Evolutionary conservation across 1,284 basidiomycete species (phyloP), one percentile per base, ranked within the genome.

Genomic region (Flammula alnicola): DNA sequence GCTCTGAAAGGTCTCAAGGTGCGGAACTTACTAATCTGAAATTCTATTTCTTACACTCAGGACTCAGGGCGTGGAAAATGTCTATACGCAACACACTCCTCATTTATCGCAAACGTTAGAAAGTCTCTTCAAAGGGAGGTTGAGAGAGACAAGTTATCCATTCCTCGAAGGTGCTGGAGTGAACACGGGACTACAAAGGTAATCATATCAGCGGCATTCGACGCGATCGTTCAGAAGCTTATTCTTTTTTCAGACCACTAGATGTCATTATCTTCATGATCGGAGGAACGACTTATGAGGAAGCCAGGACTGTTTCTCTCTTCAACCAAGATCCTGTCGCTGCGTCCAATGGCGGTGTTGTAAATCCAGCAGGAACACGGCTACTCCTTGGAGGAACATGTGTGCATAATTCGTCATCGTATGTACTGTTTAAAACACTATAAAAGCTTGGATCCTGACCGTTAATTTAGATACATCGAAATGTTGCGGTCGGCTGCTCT

Each of bases 61-160:
- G 54, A 37, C 61, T 12, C 54, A 93, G 89, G 97, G 97, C 5
- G 97, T 99, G 5, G 97, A 99, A 69, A 99, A 99, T 63, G 96
- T 99, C 6, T 99, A 98, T 66, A 99, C 95, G 47, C 97, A 99
- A 63, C 97, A 99, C 64, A 89, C 88, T 11, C 97, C 97, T 7
- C 95, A 97, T 68, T 76, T 99, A 3, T 85, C 90, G 0, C 86
- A 98, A 64, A 99, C 96, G 4, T 72, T 99, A 16, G 97, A 99
- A 64, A 80, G 91, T 47, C 72, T 99, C 1, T 81, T 97, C 62
- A 93, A 86, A 61, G 96, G 95, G 10, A 78, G 91, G 39, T 68
- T 99, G 55, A 86, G 83, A 57, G 96, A 98, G 57, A 81, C 84
- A 2, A 93, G 85, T 54, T 95, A 99, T 70, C 95, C 97, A 0